Evolutionary conservation across 2,329 filamentous ascomycete genomes (phyloP).

Genomic region (Xylaria sp.): DNA sequence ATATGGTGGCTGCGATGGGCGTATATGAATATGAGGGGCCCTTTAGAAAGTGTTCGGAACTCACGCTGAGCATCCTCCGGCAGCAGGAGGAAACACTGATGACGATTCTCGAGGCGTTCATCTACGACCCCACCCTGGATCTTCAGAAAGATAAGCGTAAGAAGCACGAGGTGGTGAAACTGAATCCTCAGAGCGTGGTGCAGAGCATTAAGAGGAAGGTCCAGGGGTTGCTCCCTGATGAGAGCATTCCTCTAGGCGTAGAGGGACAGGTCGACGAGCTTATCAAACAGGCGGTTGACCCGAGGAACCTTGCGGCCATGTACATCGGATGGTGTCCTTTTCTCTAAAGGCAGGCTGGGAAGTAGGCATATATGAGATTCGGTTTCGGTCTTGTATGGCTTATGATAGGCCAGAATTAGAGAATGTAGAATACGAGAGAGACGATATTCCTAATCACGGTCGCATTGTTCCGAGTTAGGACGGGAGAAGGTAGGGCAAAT

Average conservation of each 20-base stretch:
- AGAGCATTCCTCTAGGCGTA: slow-evolving; percentile 90
- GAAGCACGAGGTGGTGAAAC: slow-evolving; percentile 53
- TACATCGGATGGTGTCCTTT: slow-evolving; percentile 91
- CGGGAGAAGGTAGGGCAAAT: neutral
- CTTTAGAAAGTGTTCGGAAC: slow-evolving; percentile 87
- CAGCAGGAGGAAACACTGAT: slow-evolving; percentile 96
- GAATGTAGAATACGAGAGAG: neutral
- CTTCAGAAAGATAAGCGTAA: slow-evolving; percentile 75
- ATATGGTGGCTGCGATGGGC: slow-evolving; percentile 98
- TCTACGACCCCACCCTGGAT: slow-evolving; percentile 96
- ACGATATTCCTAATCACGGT: neutral
- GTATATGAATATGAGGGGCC: slow-evolving; percentile 92
- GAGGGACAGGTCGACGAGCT: slow-evolving; percentile 98
- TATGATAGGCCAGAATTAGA: neutral
- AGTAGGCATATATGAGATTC: neutral
- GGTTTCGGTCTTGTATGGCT: neutral
- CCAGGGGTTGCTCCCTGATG: slow-evolving; percentile 78
- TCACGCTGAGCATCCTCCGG: slow-evolving; percentile 81
- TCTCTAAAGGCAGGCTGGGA: no score
- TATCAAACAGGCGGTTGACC: slow-evolving; percentile 83
- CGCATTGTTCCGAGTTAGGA: neutral
- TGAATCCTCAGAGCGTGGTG: slow-evolving; percentile 75
- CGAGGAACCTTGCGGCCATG: slow-evolving; percentile 84
- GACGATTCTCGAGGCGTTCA: slow-evolving; percentile 95
- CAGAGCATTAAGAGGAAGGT: slow-evolving; percentile 90